Evolutionary conservation across 345 rosid genomes (phyloP), one percentile per base, ranked within the genome.

Genomic region (Bruguiera parviflora): DNA sequence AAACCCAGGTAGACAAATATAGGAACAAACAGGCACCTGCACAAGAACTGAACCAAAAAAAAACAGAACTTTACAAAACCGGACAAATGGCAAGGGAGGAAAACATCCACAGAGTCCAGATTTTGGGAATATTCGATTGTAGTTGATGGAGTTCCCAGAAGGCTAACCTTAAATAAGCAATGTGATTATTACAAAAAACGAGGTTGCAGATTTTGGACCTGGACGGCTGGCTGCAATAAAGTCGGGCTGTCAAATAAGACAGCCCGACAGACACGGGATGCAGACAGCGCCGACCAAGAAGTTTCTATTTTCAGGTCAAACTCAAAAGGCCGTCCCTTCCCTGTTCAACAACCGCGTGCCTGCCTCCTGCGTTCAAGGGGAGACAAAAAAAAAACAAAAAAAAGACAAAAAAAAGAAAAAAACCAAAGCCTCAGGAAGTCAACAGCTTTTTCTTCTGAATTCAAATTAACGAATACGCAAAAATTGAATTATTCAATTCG

Each of bases 231-330:
- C 3, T 0, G 46, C 46, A 64, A 59, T 53, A 66, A 59, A 25
- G 22, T 66, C 67, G 76, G 76, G 76, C 76, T 66, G 76, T 60
- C 76, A 35, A 15, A 22, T 66, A 60, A 60, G 76, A 73, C 76
- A 73, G 76, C 76, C 71, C 76, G 71, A 60, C 25, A 33, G 2
- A 47, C 4, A 62, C 32, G 25, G 2, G 43, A 63, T 13, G 59
- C 11, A 19, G 15, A 2, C 62, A 0, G 31, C 58, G 46, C 55
- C 71, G 59, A 66, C 46, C 56, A 66, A 28, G 65, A 73, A 35
- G 22, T 49, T 52, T 60, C 56, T 20, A 55, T 33, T 15, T 51
- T 29, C 28, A 8, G 58, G 47, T 6, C 43, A 59, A 27, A 29
- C 19, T 51, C 46, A 35, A 16, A 53, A 22, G 21, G 24, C n/a